Conservation (phyloP, 176 grass and related monocot species). For the Rhipidocladum racemiflorum region DNA sequence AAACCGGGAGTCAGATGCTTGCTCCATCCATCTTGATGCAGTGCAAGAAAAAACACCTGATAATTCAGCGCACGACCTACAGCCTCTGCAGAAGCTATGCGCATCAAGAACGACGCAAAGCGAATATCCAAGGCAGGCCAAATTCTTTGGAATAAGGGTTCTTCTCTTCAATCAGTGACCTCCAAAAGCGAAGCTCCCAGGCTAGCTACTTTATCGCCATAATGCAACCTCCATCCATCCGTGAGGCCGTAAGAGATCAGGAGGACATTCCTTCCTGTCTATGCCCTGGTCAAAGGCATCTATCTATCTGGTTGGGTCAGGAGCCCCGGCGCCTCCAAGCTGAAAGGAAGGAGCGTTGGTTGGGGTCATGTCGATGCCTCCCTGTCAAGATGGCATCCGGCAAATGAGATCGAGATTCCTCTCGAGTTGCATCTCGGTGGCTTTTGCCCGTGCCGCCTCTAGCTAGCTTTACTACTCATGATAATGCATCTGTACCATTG, state of each 20-base stretch:
- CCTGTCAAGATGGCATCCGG: conserved; percentile 34
- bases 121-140: conserved; percentile 14
- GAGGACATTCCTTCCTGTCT: neutral
- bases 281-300: conserved; percentile 37
- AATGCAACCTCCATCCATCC: conserved; percentile 5
- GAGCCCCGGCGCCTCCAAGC: neutral
- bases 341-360: conserved; percentile 11
- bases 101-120: neutral
- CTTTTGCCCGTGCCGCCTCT: conserved; percentile 32
- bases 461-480: conserved; percentile 21
- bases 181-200: conserved; percentile 31
- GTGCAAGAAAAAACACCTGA: neutral
- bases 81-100: neutral
- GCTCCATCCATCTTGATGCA: neutral
- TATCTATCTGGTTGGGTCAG: conserved; percentile 21
- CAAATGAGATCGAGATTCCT: conserved; percentile 31
- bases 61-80: neutral
- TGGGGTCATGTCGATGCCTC: neutral
- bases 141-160: conserved; percentile 17
- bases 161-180: conserved; percentile 31
- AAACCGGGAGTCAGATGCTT: conserved; percentile 1
- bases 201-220: conserved; percentile 19
- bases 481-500: conserved; percentile 30
- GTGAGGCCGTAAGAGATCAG: neutral
- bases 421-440: neutral